Evolutionary conservation across 345 rosid genomes (phyloP), one percentile per base, ranked within the genome.

Genomic region (Salix viminalis): DNA sequence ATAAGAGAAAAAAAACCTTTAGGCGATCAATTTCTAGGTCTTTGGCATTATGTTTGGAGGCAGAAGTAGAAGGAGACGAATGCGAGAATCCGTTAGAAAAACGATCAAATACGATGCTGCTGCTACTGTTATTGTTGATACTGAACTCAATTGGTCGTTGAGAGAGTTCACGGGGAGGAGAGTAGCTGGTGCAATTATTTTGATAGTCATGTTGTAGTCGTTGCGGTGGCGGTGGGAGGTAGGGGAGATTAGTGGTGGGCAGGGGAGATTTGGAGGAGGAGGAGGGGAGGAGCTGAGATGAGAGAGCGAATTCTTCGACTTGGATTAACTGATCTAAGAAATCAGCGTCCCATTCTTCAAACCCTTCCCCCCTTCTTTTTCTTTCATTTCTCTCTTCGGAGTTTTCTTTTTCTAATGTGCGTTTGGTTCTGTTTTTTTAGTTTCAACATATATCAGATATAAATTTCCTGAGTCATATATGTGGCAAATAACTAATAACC

Each of bases 141-240:
- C 41, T 48, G 50, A 62, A 70, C 24, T 44, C 71, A 28, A 76
- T 4, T 11, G 81, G 72, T 78, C 90, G 78, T 71, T 91, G 99
- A 36, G 94, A 88, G 76, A 95, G 90, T 77, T 77, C 83, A 60
- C 96, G 87, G 9, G 99, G 98, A 56, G 98, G 98, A 62, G 98
- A 95, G 82, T 84, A 85, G 84, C 84, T 84, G 44, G 77, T 1
- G 68, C 65, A 50, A 79, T 69, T 77, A 64, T 34, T 76, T 13
- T 30, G 68, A 24, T 56, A 42, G 11, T 26, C 54, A 0, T 19
- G 78, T 64, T 34, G 79, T 7, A 1, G 56, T 6, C n/a, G 26
- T 46, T 60, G 82, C 13, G 71, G 83, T 1, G 73, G 62, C 13
- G 71, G 83, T 39, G 75, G 70, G 3, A 65, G 82, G 36, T 65